A percentile compares a stretch with the other conserved stretches of the same genome.
Conservation (phyloP, 805 yeast species). For the Myxozyma nipponensis region DNA sequence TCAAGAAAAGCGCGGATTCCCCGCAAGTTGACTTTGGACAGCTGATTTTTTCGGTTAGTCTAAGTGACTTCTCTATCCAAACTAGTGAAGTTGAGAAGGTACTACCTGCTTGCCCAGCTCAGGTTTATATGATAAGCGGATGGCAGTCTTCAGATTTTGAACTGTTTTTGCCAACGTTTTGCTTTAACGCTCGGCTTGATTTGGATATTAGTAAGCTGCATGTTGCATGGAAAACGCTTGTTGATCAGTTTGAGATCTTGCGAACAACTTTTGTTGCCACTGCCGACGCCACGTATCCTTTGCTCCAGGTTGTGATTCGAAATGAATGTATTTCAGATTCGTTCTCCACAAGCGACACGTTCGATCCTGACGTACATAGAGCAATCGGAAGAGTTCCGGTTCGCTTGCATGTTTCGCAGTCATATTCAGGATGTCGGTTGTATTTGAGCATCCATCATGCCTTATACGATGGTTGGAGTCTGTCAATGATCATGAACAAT, state of each 20-base stretch:
- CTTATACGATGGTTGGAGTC: slow-evolving; percentile 32
- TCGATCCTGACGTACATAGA: not conserved
- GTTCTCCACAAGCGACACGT: not conserved
- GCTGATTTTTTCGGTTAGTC: not conserved
- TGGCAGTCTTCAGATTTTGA: slow-evolving; percentile 21
- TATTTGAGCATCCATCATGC: slow-evolving; percentile 30
- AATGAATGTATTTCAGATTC: not conserved
- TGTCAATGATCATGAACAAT: slow-evolving; percentile 8
- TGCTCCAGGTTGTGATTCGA: slow-evolving; percentile 21
- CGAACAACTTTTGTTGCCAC: slow-evolving; percentile 25
- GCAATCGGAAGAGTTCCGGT: slow-evolving; percentile 8
- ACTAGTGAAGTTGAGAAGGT: slow-evolving; percentile 7
- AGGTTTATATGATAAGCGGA: slow-evolving; percentile 27
- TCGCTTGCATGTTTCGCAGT: slow-evolving; percentile 6
- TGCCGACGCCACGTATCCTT: slow-evolving; percentile 8
- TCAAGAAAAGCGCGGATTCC: not conserved
- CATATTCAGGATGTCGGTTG: not conserved
- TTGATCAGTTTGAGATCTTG: slow-evolving; percentile 13
- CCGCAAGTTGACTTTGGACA: not conserved
- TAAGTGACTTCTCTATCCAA: not conserved
- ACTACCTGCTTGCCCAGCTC: slow-evolving; percentile 28
- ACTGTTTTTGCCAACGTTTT: slow-evolving; percentile 19
- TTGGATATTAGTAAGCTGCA: slow-evolving; percentile 8
- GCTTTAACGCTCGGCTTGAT: not conserved
- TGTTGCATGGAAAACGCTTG: slow-evolving; percentile 22